Evolutionary conservation across 176 grass and related monocot genomes (phyloP), one percentile per base, ranked within the genome.

Genomic region (Rhipidocladum racemiflorum): DNA sequence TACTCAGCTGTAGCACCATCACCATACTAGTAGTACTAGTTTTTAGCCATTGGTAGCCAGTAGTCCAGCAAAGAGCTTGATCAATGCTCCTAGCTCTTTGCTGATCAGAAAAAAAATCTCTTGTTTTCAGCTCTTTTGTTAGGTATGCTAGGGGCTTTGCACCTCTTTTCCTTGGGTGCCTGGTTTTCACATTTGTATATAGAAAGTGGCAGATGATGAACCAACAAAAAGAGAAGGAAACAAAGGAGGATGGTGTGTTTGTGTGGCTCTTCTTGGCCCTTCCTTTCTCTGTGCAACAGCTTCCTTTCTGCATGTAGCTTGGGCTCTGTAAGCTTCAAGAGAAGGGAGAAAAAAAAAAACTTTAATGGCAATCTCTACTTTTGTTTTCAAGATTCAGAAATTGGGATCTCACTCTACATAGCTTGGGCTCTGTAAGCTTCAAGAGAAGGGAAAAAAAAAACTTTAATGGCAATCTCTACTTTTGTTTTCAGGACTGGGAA

Each of bases 161-260:
- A 80, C 68, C 79, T 83, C 43, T 87, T 67, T 73, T 34, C 59
- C n/a, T 80, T 32, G 42, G 57, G 20, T 36, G 27, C 68, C 35
- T 27, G 38, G 12, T 59, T 65, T 87, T 84, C 54, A 59, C 62
- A 42, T 79, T 84, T 87, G 60, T 87, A 82, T 39, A 89, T 80
- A 84, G 61, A 85, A 81, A 85, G 87, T 68, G 32, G 75, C 69
- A 74, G 81, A 79, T 60, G 61, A 80, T 84, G 76, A 75, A 74
- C 59, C 60, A 68, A 68, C 70, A 70, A 82, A 72, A 81, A 27
- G 72, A 11, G 56, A 34, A 4, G 27, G 16, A 56, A 44, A 34
- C 21, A 82, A 82, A 3, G 28, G 14, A 70, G 23, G n/a, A 34
- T 54, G 54, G 35, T 70, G 49, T 74, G n/a, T 28, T 49, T 72